A percentile compares a stretch with the other conserved stretches of the same genome.
Conservation (phyloP, 345 rosid genomes). For the Psidium guajava region DNA sequence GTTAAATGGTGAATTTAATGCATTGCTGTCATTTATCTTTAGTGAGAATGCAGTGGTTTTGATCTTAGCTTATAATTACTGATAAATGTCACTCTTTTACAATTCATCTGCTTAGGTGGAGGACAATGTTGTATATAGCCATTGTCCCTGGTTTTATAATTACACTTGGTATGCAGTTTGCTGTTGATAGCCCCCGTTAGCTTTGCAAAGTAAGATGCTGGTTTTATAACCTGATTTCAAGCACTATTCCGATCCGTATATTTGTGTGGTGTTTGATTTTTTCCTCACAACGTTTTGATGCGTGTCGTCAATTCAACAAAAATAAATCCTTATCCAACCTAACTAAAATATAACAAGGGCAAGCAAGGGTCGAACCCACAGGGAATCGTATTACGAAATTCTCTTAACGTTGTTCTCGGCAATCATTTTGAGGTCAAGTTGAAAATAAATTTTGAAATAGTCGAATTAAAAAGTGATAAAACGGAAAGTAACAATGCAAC, state of each 20-base stretch:
- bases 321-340: no score
- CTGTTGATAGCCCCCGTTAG: constrained; percentile 84
- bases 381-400: no score
- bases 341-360: no score
- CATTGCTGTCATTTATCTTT: not conserved
- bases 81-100: not conserved
- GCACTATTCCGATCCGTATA: not conserved
- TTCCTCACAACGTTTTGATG: constrained; percentile 2
- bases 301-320: no score
- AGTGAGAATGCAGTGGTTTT: not conserved
- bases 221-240: not conserved
- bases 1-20: not conserved
- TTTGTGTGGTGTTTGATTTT: constrained; percentile 1
- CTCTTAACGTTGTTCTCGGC: no score
- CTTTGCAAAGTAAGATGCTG: constrained; percentile 48
- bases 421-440: no score
- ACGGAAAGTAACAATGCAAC: no score
- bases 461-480: no score
- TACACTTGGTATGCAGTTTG: constrained; percentile 61
- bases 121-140: constrained; percentile 55
- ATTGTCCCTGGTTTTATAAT: constrained; percentile 50
- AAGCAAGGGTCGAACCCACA: no score
- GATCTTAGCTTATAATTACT: not conserved
- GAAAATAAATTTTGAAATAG: no score
- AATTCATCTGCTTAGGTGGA: constrained; percentile 48